These are phyloP conservation scores for Mucor sp. DNA, from an alignment of 371 early-diverging fungal genomes.

Conservation along the genomic window DNA sequence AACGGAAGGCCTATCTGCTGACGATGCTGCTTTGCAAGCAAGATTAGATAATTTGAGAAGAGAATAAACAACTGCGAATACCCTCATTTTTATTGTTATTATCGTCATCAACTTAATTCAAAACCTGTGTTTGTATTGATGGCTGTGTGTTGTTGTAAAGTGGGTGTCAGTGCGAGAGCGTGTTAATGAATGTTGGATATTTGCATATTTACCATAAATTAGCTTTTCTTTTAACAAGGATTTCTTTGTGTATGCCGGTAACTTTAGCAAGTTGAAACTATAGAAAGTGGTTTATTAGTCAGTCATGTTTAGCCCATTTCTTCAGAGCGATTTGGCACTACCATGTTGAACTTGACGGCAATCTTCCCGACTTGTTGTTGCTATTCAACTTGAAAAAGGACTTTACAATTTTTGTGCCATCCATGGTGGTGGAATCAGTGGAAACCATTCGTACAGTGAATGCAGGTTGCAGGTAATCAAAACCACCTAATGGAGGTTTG, in stretches of 20 bases:
- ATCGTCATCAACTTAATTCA: slow-evolving; percentile 36
- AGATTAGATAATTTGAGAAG: slow-evolving; percentile 86
- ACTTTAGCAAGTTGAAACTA: slow-evolving; percentile 88
- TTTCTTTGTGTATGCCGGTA: slow-evolving; percentile 73
- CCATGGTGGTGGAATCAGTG: slow-evolving; percentile 13
- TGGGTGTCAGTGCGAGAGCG: not conserved
- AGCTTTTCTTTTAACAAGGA: slow-evolving; percentile 55
- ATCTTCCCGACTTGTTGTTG: slow-evolving; percentile 42
- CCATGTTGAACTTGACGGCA: slow-evolving; percentile 60
- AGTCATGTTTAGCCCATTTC: no score
- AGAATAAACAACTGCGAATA: slow-evolving; percentile 54
- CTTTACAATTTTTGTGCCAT: slow-evolving; percentile 37
- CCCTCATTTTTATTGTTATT: not conserved
- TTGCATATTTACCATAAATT: slow-evolving; percentile 43
- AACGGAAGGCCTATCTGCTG: slow-evolving; percentile 63
- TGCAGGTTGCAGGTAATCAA: slow-evolving; percentile 73
- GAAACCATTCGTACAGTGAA: slow-evolving; percentile 70
- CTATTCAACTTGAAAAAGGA: slow-evolving; percentile 48
- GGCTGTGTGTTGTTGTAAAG: slow-evolving; percentile 22
- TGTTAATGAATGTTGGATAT: not conserved
- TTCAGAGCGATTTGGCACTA: not conserved
- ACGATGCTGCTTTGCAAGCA: slow-evolving; percentile 90
- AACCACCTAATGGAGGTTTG: slow-evolving; percentile 89
- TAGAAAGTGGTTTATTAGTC: not conserved
- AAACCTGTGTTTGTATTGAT: slow-evolving; percentile 59